A percentile compares a stretch with the other conserved stretches of the same genome.
Conservation (phyloP, 495 filamentous ascomycete genomes). For the Trichocladium uniseriatum region DNA sequence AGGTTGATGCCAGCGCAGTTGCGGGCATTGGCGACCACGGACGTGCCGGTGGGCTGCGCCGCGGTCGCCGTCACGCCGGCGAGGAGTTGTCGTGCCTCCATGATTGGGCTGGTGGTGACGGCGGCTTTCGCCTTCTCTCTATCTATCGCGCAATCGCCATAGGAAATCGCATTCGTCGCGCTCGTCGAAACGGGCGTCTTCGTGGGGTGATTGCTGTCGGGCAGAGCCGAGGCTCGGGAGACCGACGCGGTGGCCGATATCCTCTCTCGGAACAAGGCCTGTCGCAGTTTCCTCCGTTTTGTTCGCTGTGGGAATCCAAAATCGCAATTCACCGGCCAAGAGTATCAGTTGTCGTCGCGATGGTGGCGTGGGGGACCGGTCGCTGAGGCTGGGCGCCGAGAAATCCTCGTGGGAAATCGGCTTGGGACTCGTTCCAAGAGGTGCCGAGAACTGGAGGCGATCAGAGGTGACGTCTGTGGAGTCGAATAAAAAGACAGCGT, state of each 20-base stretch:
- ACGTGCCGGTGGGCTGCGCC: conserved; percentile 9
- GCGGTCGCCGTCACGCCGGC: conserved; percentile 8
- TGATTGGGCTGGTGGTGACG: conserved; percentile 12
- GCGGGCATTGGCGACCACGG: conserved; percentile 7
- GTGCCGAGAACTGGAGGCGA: conserved; percentile 8
- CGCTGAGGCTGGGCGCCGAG: conserved; percentile 30
- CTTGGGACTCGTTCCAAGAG: neutral
- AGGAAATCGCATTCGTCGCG: conserved; percentile 15
- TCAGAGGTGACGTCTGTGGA: conserved; percentile 4
- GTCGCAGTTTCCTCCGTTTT: neutral
- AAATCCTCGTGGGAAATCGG: conserved; percentile 17
- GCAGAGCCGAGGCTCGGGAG: neutral
- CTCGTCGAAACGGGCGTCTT: neutral
- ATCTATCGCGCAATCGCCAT: conserved; percentile 28
- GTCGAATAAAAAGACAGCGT: neutral
- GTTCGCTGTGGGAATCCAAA: neutral
- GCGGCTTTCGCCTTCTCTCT: conserved; percentile 23
- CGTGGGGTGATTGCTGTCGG: neutral
- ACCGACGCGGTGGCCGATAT: neutral
- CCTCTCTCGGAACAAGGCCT: neutral
- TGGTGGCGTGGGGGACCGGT: conserved; percentile 21
- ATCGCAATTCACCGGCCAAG: conserved; percentile 8
- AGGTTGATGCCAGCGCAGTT: conserved; percentile 40
- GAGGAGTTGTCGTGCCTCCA: conserved; percentile 20
- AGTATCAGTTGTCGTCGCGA: conserved; percentile 9